phyloP scores from a whole-genome alignment of 2,329 filamentous ascomycete species.

The Cladosporium sp. region DNA sequence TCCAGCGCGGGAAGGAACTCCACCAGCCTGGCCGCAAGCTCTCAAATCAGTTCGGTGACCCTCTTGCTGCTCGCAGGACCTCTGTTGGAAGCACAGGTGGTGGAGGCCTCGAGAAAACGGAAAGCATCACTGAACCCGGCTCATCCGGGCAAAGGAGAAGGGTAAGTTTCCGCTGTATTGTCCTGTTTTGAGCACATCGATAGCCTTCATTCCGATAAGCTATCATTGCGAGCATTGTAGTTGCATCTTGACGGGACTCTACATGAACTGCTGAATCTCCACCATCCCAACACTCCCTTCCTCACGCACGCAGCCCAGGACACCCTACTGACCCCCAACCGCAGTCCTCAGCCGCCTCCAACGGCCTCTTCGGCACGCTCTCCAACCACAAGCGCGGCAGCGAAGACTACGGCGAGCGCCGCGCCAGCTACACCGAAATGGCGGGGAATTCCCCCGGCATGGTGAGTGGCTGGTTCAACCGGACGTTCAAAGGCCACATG shows the following conservation, averaged over 20 bases:
- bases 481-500: constrained; percentile 25
- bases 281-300: too few relatives aligned
- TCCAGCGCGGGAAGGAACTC: constrained; percentile 31
- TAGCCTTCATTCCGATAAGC: too few relatives aligned
- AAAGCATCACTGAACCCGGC: constrained; percentile 13
- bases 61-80: neutral
- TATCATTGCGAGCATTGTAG: too few relatives aligned
- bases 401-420: constrained; percentile 28
- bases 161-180: constrained; percentile 4
- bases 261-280: too few relatives aligned
- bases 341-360: constrained; percentile 19
- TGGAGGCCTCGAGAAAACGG: constrained; percentile 22
- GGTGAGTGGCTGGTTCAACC: constrained; percentile 26
- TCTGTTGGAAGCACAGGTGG: constrained; percentile 9
- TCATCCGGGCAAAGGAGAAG: constrained; percentile 12
- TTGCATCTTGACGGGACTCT: too few relatives aligned
- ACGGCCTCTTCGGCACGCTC: constrained; percentile 27
- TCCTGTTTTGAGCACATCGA: too few relatives aligned
- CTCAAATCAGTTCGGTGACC: constrained; percentile 15
- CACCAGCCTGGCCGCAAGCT: constrained; percentile 24
- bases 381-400: constrained; percentile 28
- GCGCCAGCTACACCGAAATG: constrained; percentile 26
- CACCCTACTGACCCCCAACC: neutral
- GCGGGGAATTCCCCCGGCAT: constrained; percentile 15
- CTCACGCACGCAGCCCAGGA: too few relatives aligned